Base-by-base conservation (phyloP, 2,329 filamentous ascomycete genomes). In the Penicillium sclerotiorum region DNA sequence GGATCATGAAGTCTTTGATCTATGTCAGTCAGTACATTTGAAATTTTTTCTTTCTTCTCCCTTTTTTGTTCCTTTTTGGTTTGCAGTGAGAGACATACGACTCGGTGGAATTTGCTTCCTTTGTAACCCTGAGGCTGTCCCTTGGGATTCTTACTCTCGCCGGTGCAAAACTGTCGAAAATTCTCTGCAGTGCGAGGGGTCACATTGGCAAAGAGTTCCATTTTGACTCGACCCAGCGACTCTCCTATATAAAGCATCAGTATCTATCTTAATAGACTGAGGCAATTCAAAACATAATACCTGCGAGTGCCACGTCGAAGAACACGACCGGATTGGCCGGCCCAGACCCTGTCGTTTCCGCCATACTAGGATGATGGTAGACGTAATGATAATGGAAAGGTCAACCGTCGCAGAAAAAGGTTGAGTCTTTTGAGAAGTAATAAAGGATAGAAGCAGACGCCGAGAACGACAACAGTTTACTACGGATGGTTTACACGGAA, bases 1-100 rank as follows among this genome's bases (percentile, higher is more conserved):
- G 94, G 65, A 94, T 89, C 93, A 97, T 97, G 76, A 97, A 96
- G 64, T 89, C 88, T 74, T 89, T 89, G 70, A 96, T 96, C 90
- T 95, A 58, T 17, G 5, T 8, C 4, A 22, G 39, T 44, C 42
- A 49, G 25, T 18, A 18, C 8, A 13, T 17, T 41, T 25, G n/a
- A 20, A 36, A n/a, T n/a, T n/a, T n/a, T n/a, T n/a, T n/a, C n/a
- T n/a, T n/a, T n/a, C n/a, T n/a, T n/a, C 28, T 32, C 5, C 28
- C 15, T 32, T 6, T n/a, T 13, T 6, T 6, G 28, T 13, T 32
- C 11, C 28, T 6, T 32, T 6, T n/a, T n/a, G n/a, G n/a, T n/a
- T 17, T 18, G 8, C 15, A 17, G 3, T 4, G 5, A 12, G 40
- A 13, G 8, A 54, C 87, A 63, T 74, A 95, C 90, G 62, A 97